Conservation (phyloP, 108 stramenopile species). For the Parietichytrium sp. region DNA sequence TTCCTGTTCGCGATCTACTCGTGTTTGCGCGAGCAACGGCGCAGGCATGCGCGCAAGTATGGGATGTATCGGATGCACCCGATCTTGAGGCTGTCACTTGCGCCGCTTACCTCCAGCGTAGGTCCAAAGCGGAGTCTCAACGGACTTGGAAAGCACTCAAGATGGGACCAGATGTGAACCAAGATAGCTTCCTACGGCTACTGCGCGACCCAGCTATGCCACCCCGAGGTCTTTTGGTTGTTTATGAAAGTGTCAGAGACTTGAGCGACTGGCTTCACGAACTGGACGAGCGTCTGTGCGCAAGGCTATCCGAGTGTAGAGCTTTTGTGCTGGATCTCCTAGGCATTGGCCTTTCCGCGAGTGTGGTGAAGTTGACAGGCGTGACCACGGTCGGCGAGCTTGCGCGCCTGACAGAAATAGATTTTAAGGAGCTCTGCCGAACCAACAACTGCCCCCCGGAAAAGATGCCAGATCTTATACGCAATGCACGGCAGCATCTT, state of each 20-base stretch:
- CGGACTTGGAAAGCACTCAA: neutral
- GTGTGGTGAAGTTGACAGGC: neutral
- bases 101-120: neutral
- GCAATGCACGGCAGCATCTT: neutral
- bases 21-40: conserved; percentile 13
- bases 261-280: conserved; percentile 39
- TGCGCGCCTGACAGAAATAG: neutral
- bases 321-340: conserved; percentile 34
- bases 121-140: neutral
- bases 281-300: conserved; percentile 33
- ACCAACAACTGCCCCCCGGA: neutral
- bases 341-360: neutral
- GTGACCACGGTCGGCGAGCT: neutral
- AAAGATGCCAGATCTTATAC: neutral
- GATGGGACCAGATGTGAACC: neutral
- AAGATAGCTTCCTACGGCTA: neutral
- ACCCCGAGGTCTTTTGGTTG: conserved; percentile 16
- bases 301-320: neutral
- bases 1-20: conserved; percentile 28
- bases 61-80: neutral
- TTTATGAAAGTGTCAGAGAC: neutral
- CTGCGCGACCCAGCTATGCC: neutral
- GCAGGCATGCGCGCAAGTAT: neutral
- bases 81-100: neutral
- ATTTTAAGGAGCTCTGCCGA: neutral